These are phyloP conservation scores for Yamadazyma diddensiae DNA, from an alignment of 1,139 yeast species.

Conservation along the genomic window DNA sequence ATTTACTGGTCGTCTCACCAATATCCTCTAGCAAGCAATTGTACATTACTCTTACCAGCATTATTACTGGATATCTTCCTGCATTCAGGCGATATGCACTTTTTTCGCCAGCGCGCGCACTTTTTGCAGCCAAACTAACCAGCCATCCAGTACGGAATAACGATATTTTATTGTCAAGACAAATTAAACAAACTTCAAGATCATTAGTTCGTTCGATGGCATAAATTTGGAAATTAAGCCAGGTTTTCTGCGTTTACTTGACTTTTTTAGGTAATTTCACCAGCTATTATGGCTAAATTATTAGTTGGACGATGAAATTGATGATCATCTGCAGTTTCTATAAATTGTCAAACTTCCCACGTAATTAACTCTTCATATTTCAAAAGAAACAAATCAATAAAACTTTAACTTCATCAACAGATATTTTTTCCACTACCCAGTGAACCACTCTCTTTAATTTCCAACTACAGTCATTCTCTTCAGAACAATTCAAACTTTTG, in stretches of 20 bases:
- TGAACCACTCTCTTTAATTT: conserved; percentile 9
- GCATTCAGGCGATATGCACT: not conserved
- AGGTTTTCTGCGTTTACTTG: no score
- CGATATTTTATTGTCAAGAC: not conserved
- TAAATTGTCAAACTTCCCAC: not conserved
- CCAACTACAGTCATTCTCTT: conserved; percentile 11
- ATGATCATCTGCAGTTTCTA: no score
- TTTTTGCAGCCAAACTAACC: conserved; percentile 6
- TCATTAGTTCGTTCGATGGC: not conserved
- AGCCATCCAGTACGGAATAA: not conserved
- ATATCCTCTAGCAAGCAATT: no score
- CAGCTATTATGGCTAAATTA: no score
- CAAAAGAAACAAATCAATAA: not conserved
- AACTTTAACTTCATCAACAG: not conserved
- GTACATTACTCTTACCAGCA: not conserved
- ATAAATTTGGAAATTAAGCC: not conserved
- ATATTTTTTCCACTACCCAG: conserved; percentile 5
- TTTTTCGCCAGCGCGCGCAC: not conserved
- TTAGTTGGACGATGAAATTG: not conserved
- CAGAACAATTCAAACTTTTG: conserved; percentile 14
- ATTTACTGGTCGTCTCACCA: no score
- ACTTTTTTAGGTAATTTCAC: no score
- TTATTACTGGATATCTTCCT: not conserved
- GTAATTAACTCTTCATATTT: no score
- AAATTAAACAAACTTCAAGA: not conserved